Evolutionary conservation across 768 basidiomycete species (phyloP), one percentile per base, ranked within the genome.

Genomic region (Kwoniella sp.): DNA sequence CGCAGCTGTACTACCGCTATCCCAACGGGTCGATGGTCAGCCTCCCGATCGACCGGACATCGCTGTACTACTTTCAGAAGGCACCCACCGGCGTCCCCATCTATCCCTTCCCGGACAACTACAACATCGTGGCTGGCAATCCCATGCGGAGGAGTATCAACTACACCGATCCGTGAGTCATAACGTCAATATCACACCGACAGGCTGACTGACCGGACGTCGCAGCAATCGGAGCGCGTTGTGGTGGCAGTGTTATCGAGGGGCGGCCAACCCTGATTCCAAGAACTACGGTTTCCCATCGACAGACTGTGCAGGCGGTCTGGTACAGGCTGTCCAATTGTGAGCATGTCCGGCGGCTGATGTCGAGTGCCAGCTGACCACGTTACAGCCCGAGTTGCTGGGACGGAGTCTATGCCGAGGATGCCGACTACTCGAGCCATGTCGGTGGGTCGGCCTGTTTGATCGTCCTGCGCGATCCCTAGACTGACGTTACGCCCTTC

Each of bases 41-140:
- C 4, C 25, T 57, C n/a, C 50, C 45, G 6, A 14, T 57, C 20
- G 45, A 45, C 22, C 26, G 45, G 17, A 57, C 51, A 25, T 53
- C 56, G 27, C n/a, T 62, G 20, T 62, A 62, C 33, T 62, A 62
- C 32, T 57, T 57, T 28, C 56, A 50, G 25, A 57, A 62, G 28
- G 60, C 60, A 23, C 56, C 56, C 1, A 53, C 51, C 7, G 60
- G 60, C 20, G 46, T 45, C 14, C 40, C 50, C 2, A 53, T 62
- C 44, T 57, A 62, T 34, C 55, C 60, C 9, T 62, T 57, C 37
- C 60, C 60, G 1, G 60, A 62, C 49, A 62, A 62, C 37, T 62
- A 50, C 36, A 62, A 62, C 22, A 33, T 62, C 28, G 56, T 62
- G 6, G 60, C 48, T 11, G 60, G 60, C 8, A 25, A 62, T 26